A percentile compares a stretch with the other conserved stretches of the same genome.
Evolutionary conservation across 2,329 filamentous ascomycete genomes (phyloP).

Genomic region (Celoporthe dispersa): DNA sequence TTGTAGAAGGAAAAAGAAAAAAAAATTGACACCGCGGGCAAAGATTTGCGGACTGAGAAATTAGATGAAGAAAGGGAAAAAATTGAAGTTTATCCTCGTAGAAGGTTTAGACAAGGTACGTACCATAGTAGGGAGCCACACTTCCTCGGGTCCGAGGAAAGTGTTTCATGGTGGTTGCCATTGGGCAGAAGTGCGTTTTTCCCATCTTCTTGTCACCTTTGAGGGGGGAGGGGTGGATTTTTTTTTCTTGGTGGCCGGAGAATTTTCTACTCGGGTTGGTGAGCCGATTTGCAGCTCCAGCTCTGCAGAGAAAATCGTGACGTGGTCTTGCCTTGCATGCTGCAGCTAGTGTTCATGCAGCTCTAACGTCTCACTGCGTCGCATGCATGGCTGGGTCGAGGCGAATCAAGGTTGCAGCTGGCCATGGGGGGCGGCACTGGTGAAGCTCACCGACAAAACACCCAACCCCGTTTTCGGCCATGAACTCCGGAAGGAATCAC

Average conservation of each 20-base stretch:
- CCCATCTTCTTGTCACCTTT: neutral
- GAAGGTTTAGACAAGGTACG: neutral
- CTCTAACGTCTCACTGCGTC: neutral
- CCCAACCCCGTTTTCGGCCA: neutral
- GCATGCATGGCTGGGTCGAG: neutral
- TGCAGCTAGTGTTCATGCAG: slow-evolving; percentile 14
- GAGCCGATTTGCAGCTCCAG: neutral
- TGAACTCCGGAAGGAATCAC: neutral
- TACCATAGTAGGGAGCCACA: neutral
- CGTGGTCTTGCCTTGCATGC: slow-evolving; percentile 19
- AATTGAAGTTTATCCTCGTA: neutral
- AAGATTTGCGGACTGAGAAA: neutral
- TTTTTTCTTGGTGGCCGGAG: slow-evolving; percentile 8
- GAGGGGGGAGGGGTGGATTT: neutral
- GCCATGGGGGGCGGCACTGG: neutral
- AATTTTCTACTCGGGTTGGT: slow-evolving; percentile 5
- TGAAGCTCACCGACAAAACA: slow-evolving; percentile 22
- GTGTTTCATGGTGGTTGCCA: slow-evolving; percentile 7
- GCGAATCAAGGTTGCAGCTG: slow-evolving; percentile 14
- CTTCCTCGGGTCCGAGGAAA: neutral
- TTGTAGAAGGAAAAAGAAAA: neutral
- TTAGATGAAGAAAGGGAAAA: neutral
- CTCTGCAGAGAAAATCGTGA: slow-evolving; percentile 1
- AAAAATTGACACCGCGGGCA: neutral
- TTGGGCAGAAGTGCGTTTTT: neutral